Evolutionary conservation across 495 filamentous ascomycete species (phyloP).

Genomic region (Annulohypoxylon stygium): DNA sequence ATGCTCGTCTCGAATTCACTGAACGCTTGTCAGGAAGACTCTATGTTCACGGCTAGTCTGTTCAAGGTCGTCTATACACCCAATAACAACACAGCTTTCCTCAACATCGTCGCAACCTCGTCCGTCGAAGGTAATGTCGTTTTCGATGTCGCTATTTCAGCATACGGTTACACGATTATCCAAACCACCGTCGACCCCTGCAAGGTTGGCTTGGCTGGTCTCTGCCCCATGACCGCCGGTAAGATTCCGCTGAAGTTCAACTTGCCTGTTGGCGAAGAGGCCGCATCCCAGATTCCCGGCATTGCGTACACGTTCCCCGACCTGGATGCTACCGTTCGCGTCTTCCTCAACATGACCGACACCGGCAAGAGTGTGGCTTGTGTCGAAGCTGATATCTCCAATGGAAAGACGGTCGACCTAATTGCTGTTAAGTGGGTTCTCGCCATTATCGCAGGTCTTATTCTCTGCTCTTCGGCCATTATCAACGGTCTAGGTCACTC

Average conservation of each 20-base stretch:
- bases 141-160: conserved; percentile 80
- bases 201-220: conserved; percentile 72
- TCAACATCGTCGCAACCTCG: conserved; percentile 86
- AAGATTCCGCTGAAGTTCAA: conserved; percentile 81
- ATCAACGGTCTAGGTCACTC: conserved; percentile 87
- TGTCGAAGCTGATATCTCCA: conserved; percentile 89
- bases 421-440: conserved; percentile 89
- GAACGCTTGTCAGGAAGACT: conserved; percentile 81
- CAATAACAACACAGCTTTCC: conserved; percentile 74
- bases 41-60: conserved; percentile 83
- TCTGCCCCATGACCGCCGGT: conserved; percentile 95
- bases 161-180: conserved; percentile 83
- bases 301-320: conserved; percentile 94
- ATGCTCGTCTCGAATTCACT: conserved; percentile 80
- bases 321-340: conserved; percentile 86
- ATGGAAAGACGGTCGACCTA: conserved; percentile 93
- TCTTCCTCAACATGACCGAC: conserved; percentile 79
- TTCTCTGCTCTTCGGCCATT: conserved; percentile 84
- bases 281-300: conserved; percentile 76
- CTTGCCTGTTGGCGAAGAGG: conserved; percentile 67
- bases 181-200: conserved; percentile 81
- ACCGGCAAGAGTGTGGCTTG: conserved; percentile 78
- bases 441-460: conserved; percentile 86
- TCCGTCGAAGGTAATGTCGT: conserved; percentile 86
- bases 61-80: conserved; percentile 87